Percentiles rank a stretch among this genome's conserved stretches.
Conservation (phyloP, 176 grass and related monocot species). For the Musa acuminata region DNA sequence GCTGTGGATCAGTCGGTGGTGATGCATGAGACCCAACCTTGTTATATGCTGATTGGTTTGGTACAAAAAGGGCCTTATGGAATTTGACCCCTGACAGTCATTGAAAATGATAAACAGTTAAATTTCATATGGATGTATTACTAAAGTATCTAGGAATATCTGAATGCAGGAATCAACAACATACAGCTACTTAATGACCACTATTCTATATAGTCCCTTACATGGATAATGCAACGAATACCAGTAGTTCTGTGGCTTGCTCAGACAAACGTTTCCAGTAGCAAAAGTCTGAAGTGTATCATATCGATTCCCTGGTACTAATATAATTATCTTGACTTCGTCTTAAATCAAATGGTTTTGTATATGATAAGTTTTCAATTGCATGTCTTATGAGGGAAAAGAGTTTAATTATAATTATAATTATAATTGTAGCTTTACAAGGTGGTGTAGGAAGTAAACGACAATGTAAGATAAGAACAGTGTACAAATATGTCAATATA, state of each 20-base stretch:
- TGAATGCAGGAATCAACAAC: background rate
- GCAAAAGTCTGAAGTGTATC: background rate
- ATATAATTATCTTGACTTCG: background rate
- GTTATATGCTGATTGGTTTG: constrained; percentile 82
- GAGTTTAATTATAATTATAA: background rate
- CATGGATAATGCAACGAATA: background rate
- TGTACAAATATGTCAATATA: no score
- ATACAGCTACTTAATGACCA: background rate
- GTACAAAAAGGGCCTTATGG: constrained; percentile 77
- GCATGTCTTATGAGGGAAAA: no score
- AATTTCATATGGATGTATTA: background rate
- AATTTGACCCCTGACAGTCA: constrained; percentile 49
- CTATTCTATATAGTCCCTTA: background rate
- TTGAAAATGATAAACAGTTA: background rate
- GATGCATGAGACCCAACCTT: constrained; percentile 70
- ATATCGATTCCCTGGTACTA: background rate
- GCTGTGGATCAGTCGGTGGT: constrained; percentile 58
- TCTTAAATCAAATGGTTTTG: no score
- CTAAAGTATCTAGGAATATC: background rate
- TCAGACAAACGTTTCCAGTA: background rate
- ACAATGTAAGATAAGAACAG: no score
- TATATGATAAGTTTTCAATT: no score
- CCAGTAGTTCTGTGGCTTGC: background rate
- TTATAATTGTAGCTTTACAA: no score
- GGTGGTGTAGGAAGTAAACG: no score